Base-by-base conservation (phyloP, 2,329 filamentous ascomycete species). In the Cladosporium sp. region DNA sequence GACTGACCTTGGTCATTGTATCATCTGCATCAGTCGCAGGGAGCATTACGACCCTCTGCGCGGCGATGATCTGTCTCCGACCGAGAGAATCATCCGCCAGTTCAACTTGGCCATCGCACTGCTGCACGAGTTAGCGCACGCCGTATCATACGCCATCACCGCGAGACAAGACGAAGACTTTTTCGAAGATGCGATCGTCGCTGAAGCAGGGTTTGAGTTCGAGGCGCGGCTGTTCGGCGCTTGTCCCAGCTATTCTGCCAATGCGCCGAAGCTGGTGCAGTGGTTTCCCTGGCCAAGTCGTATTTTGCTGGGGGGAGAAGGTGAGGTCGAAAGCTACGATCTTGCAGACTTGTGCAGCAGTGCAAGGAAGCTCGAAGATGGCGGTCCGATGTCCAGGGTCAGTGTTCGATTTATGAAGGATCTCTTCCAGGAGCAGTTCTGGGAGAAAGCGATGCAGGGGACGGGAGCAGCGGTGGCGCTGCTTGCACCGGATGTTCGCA, bases 61-160 rank as follows among this genome's bases (percentile, higher is more conserved):
- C 18, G 38, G 38, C 7, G 38, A 44, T 4, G 18, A 44, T n/a
- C 2, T 44, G 38, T 10, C 52, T n/a, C 34, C 36, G 12, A n/a
- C 3, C 12, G 36, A 59, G 3, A 59, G 34, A 8, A 14, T 24
- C 0, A 12, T 44, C 12, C 57, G 38, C 1, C n/a, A 38, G 6
- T 57, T 64, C 32, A 18, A 15, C 15, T 28, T 64, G 47, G 21
- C 61, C 10, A 30, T 44, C 18, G 24, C 41, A 6, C 21, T 64
- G 15, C 49, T 64, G 1, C 61, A 64, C 34, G 61, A 57, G 32
- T 8, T 64, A 11, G 61, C 47, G 30, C 61, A 64, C 34, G 61
- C 61, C 26, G 49, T 51, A n/a, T 18, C 34, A 10, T n/a, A 24
- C 11, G n/a, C 21, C 61, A 32, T 54, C 30, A 64, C 55, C 14